phyloP scores from a whole-genome alignment of 2,329 filamentous ascomycete genomes.

The Ophiosphaerella narmari region DNA sequence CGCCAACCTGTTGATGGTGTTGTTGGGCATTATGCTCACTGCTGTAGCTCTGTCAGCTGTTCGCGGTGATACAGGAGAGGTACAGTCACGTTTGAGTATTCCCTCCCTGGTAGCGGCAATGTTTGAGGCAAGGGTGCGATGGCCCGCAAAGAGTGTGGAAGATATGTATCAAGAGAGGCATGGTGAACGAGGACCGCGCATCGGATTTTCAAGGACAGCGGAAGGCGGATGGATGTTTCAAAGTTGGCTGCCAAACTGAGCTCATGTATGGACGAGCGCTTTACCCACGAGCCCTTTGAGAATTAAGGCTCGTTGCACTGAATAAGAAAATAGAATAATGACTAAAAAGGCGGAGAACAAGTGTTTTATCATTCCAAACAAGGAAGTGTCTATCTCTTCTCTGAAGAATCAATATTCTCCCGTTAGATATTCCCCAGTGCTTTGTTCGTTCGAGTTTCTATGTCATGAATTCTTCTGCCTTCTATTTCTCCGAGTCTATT shows the following conservation, averaged over 20 bases:
- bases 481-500: too few relatives aligned
- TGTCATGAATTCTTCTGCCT: too few relatives aligned
- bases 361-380: too few relatives aligned
- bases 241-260: neutral
- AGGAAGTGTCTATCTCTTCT: too few relatives aligned
- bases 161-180: constrained; percentile 4
- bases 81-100: constrained; percentile 3
- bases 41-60: neutral
- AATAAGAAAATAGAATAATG: too few relatives aligned
- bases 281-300: too few relatives aligned
- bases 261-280: too few relatives aligned
- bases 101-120: neutral
- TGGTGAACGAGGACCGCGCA: neutral
- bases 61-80: constrained; percentile 1
- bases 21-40: constrained; percentile 1
- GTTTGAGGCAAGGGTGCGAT: neutral
- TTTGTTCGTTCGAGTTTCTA: too few relatives aligned
- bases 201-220: neutral
- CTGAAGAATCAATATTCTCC: too few relatives aligned
- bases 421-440: too few relatives aligned
- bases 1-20: neutral
- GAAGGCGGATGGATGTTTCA: constrained; percentile 1
- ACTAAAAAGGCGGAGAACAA: too few relatives aligned
- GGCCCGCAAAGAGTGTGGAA: neutral
- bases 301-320: too few relatives aligned